Evolutionary conservation across 352 stramenopile genomes (phyloP), one percentile per base, ranked within the genome.

Genomic region (Phytophthora syringae): DNA sequence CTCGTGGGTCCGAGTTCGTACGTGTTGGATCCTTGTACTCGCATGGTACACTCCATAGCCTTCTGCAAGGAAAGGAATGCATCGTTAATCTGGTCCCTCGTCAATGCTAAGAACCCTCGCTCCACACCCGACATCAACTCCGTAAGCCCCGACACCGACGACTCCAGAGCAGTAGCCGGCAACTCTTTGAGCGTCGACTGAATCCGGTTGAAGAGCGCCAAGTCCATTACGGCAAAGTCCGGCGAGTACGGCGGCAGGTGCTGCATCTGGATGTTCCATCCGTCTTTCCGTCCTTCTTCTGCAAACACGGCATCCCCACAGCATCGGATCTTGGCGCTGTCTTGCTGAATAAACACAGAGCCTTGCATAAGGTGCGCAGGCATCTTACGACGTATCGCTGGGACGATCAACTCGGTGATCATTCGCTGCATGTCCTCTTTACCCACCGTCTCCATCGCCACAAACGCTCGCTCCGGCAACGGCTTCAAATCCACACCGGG

Each of bases 401-500:
- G 74, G 27, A 79, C 45, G 24, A 82, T 68, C 7, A 72, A 30
- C 21, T 64, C 60, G 3, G 66, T 70, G 47, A 82, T 72, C 74
- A 82, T 82, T 2, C 64, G 74, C 25, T 77, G 74, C 22, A 82
- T 67, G 32, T 82, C 70, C 11, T 82, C 74, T 51, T 82, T 82
- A 3, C 47, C 72, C 59, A 82, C 74, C 0, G 66, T 60, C 22
- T 82, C 74, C 56, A 82, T 44, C 1, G 70, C 28, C 5, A 65
- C 56, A 62, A 67, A 58, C 37, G 48, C 49, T 13, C 32, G 42
- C 25, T 60, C 24, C 12, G 36, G 52, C 25, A n/a, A 7, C 0
- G 18, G 11, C 54, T 65, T 70, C 7, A 28, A 44, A 32, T 47
- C 51, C 27, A 10, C 25, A 2, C 53, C 49, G 5, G 16, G 34